phyloP scores from a whole-genome alignment of 176 grass and related monocot genomes.

The Dactylis glomerata region DNA sequence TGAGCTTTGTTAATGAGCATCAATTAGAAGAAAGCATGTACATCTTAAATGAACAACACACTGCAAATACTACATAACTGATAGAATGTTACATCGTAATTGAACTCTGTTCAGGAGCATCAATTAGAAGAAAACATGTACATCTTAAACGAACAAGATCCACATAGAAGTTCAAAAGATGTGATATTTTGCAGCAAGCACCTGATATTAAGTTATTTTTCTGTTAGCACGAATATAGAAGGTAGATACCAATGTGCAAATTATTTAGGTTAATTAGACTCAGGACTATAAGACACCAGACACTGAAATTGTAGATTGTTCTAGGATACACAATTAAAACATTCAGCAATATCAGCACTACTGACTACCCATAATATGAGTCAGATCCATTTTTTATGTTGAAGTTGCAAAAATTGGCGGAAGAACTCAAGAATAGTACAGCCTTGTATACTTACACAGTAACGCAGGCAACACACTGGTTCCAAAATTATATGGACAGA shows the following conservation, averaged over 20 bases:
- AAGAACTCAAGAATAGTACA: too few species aligned
- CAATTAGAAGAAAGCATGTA: slow-evolving; percentile 52
- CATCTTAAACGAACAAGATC: slow-evolving; percentile 82
- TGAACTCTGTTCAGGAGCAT: too few species aligned
- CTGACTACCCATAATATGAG: too few species aligned
- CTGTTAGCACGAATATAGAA: background rate
- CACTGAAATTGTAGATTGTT: background rate
- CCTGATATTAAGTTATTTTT: slow-evolving; percentile 45
- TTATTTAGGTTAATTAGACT: slow-evolving; percentile 10
- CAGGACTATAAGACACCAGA: background rate
- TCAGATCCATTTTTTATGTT: too few species aligned
- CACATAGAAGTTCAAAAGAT: slow-evolving; percentile 87
- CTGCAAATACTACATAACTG: slow-evolving; percentile 16
- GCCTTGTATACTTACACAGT: too few species aligned
- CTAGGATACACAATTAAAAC: background rate
- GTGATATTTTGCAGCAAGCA: slow-evolving; percentile 71
- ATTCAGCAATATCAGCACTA: too few species aligned
- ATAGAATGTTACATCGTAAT: too few species aligned
- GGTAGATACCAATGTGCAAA: slow-evolving; percentile 13
- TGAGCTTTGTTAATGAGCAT: too few species aligned
- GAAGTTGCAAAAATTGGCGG: too few species aligned
- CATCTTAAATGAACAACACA: slow-evolving; percentile 17
- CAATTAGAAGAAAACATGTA: slow-evolving; percentile 52
- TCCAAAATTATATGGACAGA: too few species aligned
- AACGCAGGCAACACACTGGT: too few species aligned